Conservation (phyloP, 2,329 filamentous ascomycete genomes). For the Triangularia verruculosa region DNA sequence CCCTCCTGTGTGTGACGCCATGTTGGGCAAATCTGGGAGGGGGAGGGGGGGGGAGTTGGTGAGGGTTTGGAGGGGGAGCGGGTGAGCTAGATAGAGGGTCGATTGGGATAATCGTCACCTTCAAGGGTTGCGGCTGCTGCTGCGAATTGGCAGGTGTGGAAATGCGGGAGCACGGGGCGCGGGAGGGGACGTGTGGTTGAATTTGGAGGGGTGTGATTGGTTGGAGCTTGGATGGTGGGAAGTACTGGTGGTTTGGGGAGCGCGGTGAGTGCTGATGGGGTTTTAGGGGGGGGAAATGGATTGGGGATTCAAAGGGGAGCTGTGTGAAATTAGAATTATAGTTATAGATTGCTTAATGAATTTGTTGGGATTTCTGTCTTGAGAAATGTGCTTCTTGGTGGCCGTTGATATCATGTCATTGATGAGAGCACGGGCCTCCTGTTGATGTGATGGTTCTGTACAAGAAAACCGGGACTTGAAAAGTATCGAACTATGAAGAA, state of each 20-base stretch:
- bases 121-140: background rate
- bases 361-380: background rate
- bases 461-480: background rate
- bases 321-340: too few relatives aligned
- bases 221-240: background rate
- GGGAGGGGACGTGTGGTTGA: background rate
- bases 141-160: too few relatives aligned
- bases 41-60: background rate
- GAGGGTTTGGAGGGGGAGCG: background rate
- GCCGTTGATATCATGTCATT: background rate
- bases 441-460: background rate
- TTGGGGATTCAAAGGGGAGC: background rate
- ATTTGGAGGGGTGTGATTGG: slow-evolving; percentile 13
- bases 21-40: slow-evolving; percentile 19
- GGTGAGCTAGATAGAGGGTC: background rate
- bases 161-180: background rate
- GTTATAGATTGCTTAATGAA: background rate
- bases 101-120: too few relatives aligned
- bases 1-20: slow-evolving; percentile 30
- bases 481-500: too few relatives aligned
- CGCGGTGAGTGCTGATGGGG: background rate
- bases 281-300: background rate
- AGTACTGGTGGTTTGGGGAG: background rate
- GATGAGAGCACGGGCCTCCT: background rate
- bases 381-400: background rate